Conservation (phyloP, 2,329 filamentous ascomycete genomes). For the Lachnellula suecica region DNA sequence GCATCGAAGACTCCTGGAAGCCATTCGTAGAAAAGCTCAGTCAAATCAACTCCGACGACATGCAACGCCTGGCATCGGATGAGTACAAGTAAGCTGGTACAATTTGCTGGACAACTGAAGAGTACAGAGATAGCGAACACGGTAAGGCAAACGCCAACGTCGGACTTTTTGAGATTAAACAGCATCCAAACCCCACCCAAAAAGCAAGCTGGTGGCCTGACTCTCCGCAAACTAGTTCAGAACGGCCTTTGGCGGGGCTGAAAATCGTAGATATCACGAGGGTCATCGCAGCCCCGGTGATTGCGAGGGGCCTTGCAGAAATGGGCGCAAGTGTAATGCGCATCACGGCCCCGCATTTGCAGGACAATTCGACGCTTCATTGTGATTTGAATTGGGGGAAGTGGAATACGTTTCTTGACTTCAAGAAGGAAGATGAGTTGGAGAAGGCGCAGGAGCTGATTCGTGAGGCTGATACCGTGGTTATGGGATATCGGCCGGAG, state of each 20-base stretch:
- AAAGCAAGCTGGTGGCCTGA: constrained; percentile 13
- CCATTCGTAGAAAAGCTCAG: constrained; percentile 24
- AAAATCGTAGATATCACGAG: constrained; percentile 40
- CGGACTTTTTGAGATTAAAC: constrained; percentile 39
- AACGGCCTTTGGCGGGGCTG: constrained; percentile 24
- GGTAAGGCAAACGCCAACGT: constrained; percentile 42
- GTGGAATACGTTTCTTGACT: constrained; percentile 45
- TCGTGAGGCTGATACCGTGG: constrained; percentile 49
- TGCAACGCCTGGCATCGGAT: constrained; percentile 11
- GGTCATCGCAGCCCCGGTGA: constrained; percentile 44
- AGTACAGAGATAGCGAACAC: constrained; percentile 36
- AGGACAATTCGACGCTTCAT: constrained; percentile 36
- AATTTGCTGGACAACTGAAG: constrained; percentile 12
- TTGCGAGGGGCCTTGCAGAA: constrained; percentile 40
- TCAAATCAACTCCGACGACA: constrained; percentile 5
- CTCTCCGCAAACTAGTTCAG: neutral
- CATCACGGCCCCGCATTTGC: constrained; percentile 41
- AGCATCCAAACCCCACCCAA: constrained; percentile 17
- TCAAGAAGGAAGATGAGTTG: constrained; percentile 41
- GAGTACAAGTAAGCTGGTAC: constrained; percentile 19
- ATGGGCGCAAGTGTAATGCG: constrained; percentile 47
- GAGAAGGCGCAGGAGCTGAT: constrained; percentile 42
- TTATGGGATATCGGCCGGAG: constrained; percentile 51
- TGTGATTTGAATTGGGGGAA: constrained; percentile 44
- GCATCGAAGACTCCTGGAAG: too few species aligned